phyloP scores from a whole-genome alignment of 2,329 filamentous ascomycete genomes.

The Corniculantispora saksenae region DNA sequence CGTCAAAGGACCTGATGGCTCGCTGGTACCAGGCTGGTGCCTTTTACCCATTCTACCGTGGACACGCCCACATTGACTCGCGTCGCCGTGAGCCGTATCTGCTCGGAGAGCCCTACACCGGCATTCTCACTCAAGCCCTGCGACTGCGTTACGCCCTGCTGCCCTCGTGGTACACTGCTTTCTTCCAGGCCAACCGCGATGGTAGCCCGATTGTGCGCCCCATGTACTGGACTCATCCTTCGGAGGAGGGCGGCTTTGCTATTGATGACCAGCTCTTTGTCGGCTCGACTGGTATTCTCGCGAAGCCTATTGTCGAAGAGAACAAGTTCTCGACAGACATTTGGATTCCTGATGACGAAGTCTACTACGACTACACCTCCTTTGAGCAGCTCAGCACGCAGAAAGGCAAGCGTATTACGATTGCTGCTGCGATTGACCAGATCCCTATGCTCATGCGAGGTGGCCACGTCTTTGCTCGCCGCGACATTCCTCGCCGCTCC shows the following conservation, averaged over 20 bases:
- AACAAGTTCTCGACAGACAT: conserved; percentile 72
- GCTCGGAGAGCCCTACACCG: conserved; percentile 77
- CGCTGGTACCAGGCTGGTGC: conserved; percentile 96
- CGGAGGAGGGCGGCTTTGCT: conserved; percentile 81
- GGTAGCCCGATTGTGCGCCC: conserved; percentile 87
- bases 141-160: conserved; percentile 86
- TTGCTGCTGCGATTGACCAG: conserved; percentile 79
- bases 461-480: conserved; percentile 87
- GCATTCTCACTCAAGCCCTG: conserved; percentile 84
- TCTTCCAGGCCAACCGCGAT: conserved; percentile 81
- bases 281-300: conserved; percentile 84
- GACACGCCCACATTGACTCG: conserved; percentile 94
- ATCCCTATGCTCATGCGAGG: conserved; percentile 91
- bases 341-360: conserved; percentile 84
- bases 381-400: conserved; percentile 72
- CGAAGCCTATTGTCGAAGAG: conserved; percentile 83
- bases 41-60: conserved; percentile 98
- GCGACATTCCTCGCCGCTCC: conserved; percentile 83
- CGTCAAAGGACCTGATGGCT: conserved; percentile 84
- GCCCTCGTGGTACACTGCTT: conserved; percentile 95
- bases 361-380: conserved; percentile 95
- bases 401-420: conserved; percentile 67
- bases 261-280: conserved; percentile 94
- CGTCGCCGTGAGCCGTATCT: conserved; percentile 93
- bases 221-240: conserved; percentile 89